Conservation (phyloP, 163 green algal species). For the Scenedesmus sp. region DNA sequence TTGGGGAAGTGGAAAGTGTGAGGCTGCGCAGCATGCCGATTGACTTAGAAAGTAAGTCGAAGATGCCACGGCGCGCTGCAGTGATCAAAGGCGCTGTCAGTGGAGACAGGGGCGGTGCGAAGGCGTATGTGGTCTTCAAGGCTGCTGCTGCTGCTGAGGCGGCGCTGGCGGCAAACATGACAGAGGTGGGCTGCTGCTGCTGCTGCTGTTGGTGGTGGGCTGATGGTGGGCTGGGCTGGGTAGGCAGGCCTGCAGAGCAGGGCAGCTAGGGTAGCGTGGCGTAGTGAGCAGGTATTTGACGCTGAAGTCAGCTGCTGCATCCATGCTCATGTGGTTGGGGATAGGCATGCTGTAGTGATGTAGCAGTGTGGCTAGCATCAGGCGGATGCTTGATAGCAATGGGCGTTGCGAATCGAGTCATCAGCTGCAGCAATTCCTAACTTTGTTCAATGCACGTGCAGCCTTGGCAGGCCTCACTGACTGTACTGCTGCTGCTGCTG, state of each 20-base stretch:
- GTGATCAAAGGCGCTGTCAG: slow-evolving; percentile 70
- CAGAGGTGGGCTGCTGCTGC: slow-evolving; percentile 53
- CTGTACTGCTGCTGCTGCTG: not conserved
- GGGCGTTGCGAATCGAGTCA: not conserved
- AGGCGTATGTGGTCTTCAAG: slow-evolving; percentile 91
- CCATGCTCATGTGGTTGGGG: too few species aligned
- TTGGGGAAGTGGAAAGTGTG: slow-evolving; percentile 80
- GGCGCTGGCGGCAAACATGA: slow-evolving; percentile 84
- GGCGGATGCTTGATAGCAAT: not conserved
- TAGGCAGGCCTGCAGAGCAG: not conserved
- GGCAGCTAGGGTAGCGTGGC: too few species aligned
- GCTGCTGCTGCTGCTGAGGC: slow-evolving; percentile 39
- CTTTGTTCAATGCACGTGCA: not conserved
- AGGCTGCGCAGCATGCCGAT: slow-evolving; percentile 83
- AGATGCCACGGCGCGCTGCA: slow-evolving; percentile 74
- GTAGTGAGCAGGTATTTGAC: too few species aligned
- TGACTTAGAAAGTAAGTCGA: slow-evolving; percentile 41
- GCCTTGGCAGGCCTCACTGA: not conserved
- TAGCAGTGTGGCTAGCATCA: not conserved
- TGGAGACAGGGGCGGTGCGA: slow-evolving; percentile 56
- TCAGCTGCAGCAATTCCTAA: not conserved
- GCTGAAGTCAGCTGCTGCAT: too few species aligned
- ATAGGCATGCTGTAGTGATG: not conserved
- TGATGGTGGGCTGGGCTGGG: not conserved
- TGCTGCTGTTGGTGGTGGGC: not conserved